Evolutionary conservation across 352 stramenopile genomes (phyloP).

Genomic region (Phytophthora pini): DNA sequence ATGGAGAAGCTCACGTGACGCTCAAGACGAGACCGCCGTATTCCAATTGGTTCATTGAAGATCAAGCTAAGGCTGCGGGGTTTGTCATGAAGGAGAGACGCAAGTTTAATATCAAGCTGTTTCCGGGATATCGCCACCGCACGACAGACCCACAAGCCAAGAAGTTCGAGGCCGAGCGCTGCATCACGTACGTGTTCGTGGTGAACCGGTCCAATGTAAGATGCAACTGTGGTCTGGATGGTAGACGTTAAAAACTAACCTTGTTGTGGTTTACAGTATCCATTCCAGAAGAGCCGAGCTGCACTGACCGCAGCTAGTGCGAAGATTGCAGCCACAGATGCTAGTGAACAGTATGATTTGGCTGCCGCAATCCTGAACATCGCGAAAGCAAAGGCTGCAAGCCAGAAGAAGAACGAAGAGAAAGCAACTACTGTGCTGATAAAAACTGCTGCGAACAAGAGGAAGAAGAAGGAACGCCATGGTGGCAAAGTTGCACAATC

Average conservation of each 20-base stretch:
- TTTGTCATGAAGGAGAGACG: conserved; percentile 83
- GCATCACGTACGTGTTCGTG: conserved; percentile 88
- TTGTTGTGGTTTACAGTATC: conserved; percentile 32
- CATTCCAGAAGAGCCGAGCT: conserved; percentile 39
- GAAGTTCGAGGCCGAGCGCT: conserved; percentile 83
- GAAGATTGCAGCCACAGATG: conserved; percentile 13
- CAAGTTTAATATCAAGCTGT: conserved; percentile 75
- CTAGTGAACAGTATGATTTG: conserved; percentile 33
- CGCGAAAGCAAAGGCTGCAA: conserved; percentile 21
- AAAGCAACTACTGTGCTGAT: neutral
- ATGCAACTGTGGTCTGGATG: neutral
- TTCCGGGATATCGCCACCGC: conserved; percentile 87
- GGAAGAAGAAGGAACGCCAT: conserved; percentile 1
- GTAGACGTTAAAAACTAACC: neutral
- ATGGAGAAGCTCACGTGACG: conserved; percentile 84
- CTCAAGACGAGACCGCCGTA: conserved; percentile 89
- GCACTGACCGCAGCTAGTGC: conserved; percentile 24
- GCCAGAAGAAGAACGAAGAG: neutral
- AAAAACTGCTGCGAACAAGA: conserved; percentile 19
- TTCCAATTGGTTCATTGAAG: conserved; percentile 89
- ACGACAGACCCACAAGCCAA: conserved; percentile 89
- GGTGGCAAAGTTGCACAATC: neutral
- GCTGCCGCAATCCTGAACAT: conserved; percentile 42
- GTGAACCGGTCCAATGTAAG: conserved; percentile 80
- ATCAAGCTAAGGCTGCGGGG: conserved; percentile 71